Conservation (phyloP, 2,329 filamentous ascomycete species). For the Penicillium sp. region DNA sequence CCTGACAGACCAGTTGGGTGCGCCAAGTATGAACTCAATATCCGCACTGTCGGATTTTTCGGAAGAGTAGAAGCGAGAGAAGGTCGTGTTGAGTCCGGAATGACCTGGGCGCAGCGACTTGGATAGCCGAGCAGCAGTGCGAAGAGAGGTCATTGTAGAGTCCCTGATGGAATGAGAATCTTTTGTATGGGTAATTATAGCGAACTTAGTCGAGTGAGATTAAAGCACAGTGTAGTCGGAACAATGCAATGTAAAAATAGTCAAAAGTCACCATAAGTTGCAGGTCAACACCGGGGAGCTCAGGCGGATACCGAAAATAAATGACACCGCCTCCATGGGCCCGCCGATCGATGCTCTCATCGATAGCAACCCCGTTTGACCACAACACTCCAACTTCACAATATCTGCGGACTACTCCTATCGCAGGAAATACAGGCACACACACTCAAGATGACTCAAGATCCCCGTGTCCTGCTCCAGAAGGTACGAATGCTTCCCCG, state of each 20-base stretch:
- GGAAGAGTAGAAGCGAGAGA: slow-evolving; percentile 24
- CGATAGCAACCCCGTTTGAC: slow-evolving; percentile 7
- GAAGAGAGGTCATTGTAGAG: slow-evolving; percentile 14
- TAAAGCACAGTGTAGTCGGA: not conserved
- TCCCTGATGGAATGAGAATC: not conserved
- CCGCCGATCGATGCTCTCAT: slow-evolving; percentile 23
- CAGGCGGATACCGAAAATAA: slow-evolving; percentile 10
- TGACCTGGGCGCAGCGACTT: slow-evolving; percentile 5
- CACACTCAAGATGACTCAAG: slow-evolving; percentile 61
- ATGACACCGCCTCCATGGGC: slow-evolving; percentile 21
- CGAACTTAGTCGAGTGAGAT: not conserved
- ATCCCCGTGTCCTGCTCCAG: slow-evolving; percentile 73
- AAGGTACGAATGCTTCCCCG: slow-evolving; percentile 54
- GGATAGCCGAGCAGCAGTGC: slow-evolving; percentile 14
- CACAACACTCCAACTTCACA: slow-evolving; percentile 19
- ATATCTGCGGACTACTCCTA: slow-evolving; percentile 1
- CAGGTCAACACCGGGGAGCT: slow-evolving; percentile 2
- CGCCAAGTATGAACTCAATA: slow-evolving; percentile 55
- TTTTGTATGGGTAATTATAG: not conserved
- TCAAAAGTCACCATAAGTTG: not conserved
- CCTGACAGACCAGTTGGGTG: slow-evolving; percentile 79
- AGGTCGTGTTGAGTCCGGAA: slow-evolving; percentile 1
- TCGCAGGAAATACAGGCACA: slow-evolving; percentile 1
- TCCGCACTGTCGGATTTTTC: slow-evolving; percentile 18
- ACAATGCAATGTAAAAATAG: not conserved